Percentiles rank a stretch among this genome's conserved stretches.
Conservation (phyloP, 345 rosid species). For the Eucalyptus cloeziana region DNA sequence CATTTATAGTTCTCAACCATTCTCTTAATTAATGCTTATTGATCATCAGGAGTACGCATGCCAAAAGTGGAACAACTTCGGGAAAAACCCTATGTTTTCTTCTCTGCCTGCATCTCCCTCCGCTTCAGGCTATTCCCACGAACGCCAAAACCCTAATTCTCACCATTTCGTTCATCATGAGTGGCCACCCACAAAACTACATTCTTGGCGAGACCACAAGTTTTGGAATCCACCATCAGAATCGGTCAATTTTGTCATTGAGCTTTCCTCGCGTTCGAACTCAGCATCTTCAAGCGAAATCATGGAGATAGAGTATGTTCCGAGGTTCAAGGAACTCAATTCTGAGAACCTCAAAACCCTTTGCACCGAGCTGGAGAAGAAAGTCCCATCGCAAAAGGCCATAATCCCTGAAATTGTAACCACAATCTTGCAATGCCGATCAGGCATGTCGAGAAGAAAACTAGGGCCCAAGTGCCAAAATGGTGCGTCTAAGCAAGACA, state of each 20-base stretch:
- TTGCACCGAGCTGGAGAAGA: conserved; percentile 51
- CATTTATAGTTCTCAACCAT: neutral
- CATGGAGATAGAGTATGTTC: conserved; percentile 41
- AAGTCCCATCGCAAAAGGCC: conserved; percentile 63
- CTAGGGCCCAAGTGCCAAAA: neutral
- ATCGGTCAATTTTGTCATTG: neutral
- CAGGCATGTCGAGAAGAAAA: conserved; percentile 42
- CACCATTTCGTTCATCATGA: conserved; percentile 13
- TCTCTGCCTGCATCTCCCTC: conserved; percentile 55
- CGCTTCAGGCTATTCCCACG: conserved; percentile 27
- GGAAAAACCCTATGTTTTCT: conserved; percentile 31
- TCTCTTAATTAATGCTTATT: neutral
- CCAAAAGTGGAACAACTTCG: conserved; percentile 50
- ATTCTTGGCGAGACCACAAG: neutral
- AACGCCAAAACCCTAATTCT: conserved; percentile 24
- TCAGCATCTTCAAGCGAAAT: conserved; percentile 62
- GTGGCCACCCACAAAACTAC: conserved; percentile 36
- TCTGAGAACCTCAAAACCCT: conserved; percentile 38
- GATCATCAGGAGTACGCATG: conserved; percentile 3
- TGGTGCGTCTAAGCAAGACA: conserved; percentile 37
- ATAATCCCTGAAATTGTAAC: conserved; percentile 40
- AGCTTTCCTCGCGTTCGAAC: conserved; percentile 28
- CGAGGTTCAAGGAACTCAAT: conserved; percentile 52
- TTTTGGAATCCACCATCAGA: neutral
- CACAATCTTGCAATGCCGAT: conserved; percentile 60